Conservation (phyloP, 176 grass and related monocot genomes). For the Lolium perenne region DNA sequence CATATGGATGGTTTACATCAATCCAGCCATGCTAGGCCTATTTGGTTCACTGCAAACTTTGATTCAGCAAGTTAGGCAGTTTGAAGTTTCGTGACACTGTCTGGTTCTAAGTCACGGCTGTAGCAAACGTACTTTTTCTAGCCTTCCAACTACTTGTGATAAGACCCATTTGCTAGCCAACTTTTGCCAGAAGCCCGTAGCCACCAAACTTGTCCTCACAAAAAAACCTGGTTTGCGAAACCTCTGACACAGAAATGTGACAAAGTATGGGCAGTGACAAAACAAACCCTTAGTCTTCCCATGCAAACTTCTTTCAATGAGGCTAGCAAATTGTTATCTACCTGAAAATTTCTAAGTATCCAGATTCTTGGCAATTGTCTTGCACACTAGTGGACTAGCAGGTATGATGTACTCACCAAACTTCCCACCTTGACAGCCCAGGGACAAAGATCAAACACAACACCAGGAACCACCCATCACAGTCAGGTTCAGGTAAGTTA, state of each 20-base stretch:
- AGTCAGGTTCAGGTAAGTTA: background rate
- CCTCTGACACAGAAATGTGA: background rate
- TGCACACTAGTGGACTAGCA: background rate
- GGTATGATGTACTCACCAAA: background rate
- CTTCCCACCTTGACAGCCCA: no score
- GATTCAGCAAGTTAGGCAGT: background rate
- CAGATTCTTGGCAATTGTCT: background rate
- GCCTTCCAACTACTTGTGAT: background rate
- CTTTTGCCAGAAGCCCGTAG: background rate
- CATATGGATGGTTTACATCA: no score
- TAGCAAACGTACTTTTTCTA: background rate
- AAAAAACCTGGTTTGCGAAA: background rate
- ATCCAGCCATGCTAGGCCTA: background rate
- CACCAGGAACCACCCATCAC: background rate
- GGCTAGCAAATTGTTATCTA: background rate
- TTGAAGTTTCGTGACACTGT: background rate
- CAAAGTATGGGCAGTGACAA: background rate
- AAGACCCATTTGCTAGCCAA: background rate
- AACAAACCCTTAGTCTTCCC: background rate
- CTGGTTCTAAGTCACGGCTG: background rate
- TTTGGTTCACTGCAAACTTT: conserved; percentile 20
- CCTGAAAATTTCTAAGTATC: conserved; percentile 3
- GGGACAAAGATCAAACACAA: no score
- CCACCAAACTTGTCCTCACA: no score
- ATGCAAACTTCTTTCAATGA: background rate